phyloP scores from a whole-genome alignment of 2,329 filamentous ascomycete species.

The Mariannaea elegans region DNA sequence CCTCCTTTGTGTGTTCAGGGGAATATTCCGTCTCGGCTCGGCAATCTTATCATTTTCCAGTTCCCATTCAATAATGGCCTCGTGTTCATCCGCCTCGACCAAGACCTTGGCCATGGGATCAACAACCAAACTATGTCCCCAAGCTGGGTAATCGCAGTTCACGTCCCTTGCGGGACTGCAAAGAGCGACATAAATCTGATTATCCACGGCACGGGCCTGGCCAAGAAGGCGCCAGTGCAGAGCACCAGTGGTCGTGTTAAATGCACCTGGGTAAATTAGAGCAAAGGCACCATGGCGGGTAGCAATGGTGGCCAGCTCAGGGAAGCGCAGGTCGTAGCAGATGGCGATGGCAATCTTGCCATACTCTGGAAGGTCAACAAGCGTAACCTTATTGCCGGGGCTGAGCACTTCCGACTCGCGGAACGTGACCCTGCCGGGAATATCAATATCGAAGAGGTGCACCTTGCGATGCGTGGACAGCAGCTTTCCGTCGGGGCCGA shows the following conservation, averaged over 20 bases:
- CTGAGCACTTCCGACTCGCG: conserved; percentile 88
- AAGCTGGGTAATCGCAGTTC: conserved; percentile 83
- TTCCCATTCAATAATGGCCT: conserved; percentile 79
- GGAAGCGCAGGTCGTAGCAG: conserved; percentile 98
- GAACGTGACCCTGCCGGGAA: conserved; percentile 93
- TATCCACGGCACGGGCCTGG: conserved; percentile 86
- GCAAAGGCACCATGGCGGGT: conserved; percentile 87
- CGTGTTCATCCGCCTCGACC: conserved; percentile 78
- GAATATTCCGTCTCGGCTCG: conserved; percentile 83
- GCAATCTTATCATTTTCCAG: conserved; percentile 74
- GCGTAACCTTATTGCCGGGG: conserved; percentile 83
- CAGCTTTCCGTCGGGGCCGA: conserved; percentile 79
- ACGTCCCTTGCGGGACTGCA: conserved; percentile 90
- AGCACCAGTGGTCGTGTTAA: conserved; percentile 92
- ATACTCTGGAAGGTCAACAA: conserved; percentile 88
- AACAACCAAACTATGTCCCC: conserved; percentile 88
- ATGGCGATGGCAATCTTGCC: conserved; percentile 89
- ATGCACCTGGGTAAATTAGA: conserved; percentile 93
- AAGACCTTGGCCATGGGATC: conserved; percentile 89
- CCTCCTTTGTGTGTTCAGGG: conserved; percentile 82
- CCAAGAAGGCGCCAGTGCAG: conserved; percentile 91
- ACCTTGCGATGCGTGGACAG: conserved; percentile 93
- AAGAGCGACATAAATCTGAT: conserved; percentile 91
- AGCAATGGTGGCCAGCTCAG: conserved; percentile 89
- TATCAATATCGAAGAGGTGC: conserved; percentile 97